These are phyloP conservation scores for Suhomyces atakaporum DNA, from an alignment of 1,139 yeast species.

Conservation along the genomic window DNA sequence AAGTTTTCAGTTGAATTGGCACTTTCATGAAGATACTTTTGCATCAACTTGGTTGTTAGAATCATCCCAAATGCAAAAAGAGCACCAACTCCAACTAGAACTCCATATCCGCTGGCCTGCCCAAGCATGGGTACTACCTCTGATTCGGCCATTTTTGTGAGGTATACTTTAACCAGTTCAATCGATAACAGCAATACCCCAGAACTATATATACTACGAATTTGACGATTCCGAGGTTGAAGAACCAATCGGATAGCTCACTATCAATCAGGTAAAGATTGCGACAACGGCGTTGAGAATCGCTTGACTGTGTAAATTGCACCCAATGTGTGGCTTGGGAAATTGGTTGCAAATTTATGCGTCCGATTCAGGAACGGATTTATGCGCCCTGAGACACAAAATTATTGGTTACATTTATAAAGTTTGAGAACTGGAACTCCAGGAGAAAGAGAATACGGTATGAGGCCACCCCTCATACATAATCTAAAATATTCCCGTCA, in stretches of 20 bases:
- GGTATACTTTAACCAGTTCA: neutral
- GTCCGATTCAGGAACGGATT: neutral
- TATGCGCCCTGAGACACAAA: too few species aligned
- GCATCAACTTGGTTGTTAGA: constrained; percentile 26
- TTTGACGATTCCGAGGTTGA: neutral
- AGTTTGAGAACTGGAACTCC: neutral
- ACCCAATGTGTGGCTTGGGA: neutral
- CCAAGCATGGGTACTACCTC: constrained; percentile 15
- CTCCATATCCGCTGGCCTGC: constrained; percentile 32
- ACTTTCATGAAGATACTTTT: constrained; percentile 29
- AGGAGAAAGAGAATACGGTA: too few species aligned
- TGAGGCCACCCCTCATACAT: too few species aligned
- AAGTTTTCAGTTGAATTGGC: constrained; percentile 33
- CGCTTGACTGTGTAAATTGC: neutral
- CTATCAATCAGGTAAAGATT: neutral
- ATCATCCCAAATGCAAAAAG: constrained; percentile 34
- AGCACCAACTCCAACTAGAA: constrained; percentile 33
- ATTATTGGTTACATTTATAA: too few species aligned
- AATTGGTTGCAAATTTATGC: neutral
- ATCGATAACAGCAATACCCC: too few species aligned
- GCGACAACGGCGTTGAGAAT: neutral
- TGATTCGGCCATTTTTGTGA: neutral
- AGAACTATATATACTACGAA: too few species aligned
- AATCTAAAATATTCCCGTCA: too few species aligned
- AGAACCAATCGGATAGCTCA: neutral